A percentile compares a stretch with the other conserved stretches of the same genome.
Evolutionary conservation across 2,329 filamentous ascomycete genomes (phyloP).

Genomic region (Amesomyces nigricolor): DNA sequence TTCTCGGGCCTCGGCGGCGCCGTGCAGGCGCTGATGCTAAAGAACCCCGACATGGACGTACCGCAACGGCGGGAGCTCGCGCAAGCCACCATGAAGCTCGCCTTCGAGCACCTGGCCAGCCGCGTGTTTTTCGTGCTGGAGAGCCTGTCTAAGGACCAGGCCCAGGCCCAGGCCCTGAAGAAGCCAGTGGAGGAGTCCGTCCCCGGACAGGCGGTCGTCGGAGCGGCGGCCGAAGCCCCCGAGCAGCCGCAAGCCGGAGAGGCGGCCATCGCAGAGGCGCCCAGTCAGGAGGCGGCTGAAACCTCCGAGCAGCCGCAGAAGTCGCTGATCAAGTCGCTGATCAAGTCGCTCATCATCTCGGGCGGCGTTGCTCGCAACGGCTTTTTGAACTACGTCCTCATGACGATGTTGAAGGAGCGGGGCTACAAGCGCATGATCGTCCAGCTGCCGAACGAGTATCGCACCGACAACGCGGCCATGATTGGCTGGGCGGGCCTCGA

Average conservation of each 20-base stretch:
- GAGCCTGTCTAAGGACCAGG: conserved; percentile 1
- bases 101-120: conserved; percentile 81
- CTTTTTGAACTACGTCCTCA: conserved; percentile 66
- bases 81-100: conserved; percentile 66
- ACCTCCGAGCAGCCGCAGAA: too few relatives aligned
- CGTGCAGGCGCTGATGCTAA: conserved; percentile 29
- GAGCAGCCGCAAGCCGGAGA: too few relatives aligned
- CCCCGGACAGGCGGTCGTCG: too few relatives aligned
- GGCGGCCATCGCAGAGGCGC: too few relatives aligned
- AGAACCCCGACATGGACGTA: conserved; percentile 33
- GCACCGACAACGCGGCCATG: conserved; percentile 97
- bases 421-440: conserved; percentile 60
- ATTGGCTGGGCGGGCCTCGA: conserved; percentile 90
- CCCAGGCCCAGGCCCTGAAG: not conserved
- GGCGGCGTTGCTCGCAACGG: conserved; percentile 86
- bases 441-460: conserved; percentile 71
- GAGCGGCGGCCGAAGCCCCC: too few relatives aligned
- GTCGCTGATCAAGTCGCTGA: conserved; percentile 29
- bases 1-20: conserved; percentile 68
- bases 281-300: too few relatives aligned
- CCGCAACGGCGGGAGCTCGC: conserved; percentile 65
- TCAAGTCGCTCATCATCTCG: conserved; percentile 69
- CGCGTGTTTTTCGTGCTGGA: conserved; percentile 64
- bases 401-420: conserved; percentile 54
- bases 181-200: not conserved